Evolutionary conservation across 352 stramenopile genomes (phyloP).

Genomic region (Globisporangium nunn): DNA sequence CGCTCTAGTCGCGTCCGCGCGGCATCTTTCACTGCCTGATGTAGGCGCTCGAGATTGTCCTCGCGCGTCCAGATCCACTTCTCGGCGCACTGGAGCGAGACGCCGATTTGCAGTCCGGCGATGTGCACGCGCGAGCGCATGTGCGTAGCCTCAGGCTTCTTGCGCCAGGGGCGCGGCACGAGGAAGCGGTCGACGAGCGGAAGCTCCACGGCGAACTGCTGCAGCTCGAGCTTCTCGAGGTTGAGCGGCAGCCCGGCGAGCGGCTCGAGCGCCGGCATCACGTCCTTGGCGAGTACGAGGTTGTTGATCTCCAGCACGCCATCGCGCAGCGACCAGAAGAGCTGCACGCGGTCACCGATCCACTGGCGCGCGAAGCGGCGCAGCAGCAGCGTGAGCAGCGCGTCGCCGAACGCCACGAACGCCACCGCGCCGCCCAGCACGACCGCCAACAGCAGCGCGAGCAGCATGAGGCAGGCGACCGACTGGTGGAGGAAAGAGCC

Average conservation of each 20-base stretch:
- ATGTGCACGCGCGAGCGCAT: slow-evolving; percentile 51
- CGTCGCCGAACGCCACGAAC: slow-evolving; percentile 47
- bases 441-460: slow-evolving; percentile 26
- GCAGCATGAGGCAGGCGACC: slow-evolving; percentile 16
- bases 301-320: slow-evolving; percentile 56
- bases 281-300: slow-evolving; percentile 31
- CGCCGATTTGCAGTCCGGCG: slow-evolving; percentile 38
- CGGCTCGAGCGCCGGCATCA: slow-evolving; percentile 50
- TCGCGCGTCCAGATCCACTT: slow-evolving; percentile 73
- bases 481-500: background rate
- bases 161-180: slow-evolving; percentile 6
- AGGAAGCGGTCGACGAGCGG: slow-evolving; percentile 40
- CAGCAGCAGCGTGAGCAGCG: slow-evolving; percentile 47
- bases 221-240: slow-evolving; percentile 55
- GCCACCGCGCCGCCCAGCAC: slow-evolving; percentile 16
- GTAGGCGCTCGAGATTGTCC: slow-evolving; percentile 52
- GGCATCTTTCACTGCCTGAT: slow-evolving; percentile 49
- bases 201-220: slow-evolving; percentile 41
- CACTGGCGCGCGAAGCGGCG: slow-evolving; percentile 31
- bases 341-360: slow-evolving; percentile 46
- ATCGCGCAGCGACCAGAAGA: slow-evolving; percentile 58
- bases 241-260: slow-evolving; percentile 51
- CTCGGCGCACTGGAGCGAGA: slow-evolving; percentile 54
- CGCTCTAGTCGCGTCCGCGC: slow-evolving; percentile 36
- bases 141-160: slow-evolving; percentile 4